Percentiles rank a stretch among this genome's conserved stretches.
These are phyloP conservation scores for Gryganskiella cystojenkinii DNA, from an alignment of 192 early-diverging fungal species.

Conservation along the genomic window DNA sequence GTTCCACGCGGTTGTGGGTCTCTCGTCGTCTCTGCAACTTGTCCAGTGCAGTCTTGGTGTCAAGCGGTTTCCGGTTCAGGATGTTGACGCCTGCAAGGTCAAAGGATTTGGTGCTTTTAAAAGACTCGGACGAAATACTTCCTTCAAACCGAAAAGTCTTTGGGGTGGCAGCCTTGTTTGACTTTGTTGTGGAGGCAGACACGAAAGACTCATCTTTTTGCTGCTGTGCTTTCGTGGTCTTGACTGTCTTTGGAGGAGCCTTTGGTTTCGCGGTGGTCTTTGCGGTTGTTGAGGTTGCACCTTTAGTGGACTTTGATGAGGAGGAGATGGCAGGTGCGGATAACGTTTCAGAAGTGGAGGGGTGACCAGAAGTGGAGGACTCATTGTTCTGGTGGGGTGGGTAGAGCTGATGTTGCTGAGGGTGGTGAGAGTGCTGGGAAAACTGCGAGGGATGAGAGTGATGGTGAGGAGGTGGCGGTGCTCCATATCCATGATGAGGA, in stretches of 20 bases:
- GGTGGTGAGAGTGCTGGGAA: too few relatives aligned
- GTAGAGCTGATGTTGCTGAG: not conserved
- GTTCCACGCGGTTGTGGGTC: conserved; percentile 81
- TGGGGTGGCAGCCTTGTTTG: not conserved
- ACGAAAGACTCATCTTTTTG: too few relatives aligned
- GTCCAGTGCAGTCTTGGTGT: conserved; percentile 25
- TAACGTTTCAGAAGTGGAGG: not conserved
- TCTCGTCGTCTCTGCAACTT: conserved; percentile 71
- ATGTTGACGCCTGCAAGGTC: conserved; percentile 49
- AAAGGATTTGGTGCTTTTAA: conserved; percentile 50
- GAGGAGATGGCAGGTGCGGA: not conserved
- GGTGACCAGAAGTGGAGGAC: not conserved
- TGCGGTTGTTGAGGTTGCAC: not conserved
- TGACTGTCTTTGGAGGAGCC: conserved; percentile 6
- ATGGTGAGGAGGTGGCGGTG: not conserved
- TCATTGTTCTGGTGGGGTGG: not conserved
- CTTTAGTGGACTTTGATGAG: conserved; percentile 8
- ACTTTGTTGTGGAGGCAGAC: too few relatives aligned
- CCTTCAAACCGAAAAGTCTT: conserved; percentile 48
- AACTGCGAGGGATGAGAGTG: too few relatives aligned
- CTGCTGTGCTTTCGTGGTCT: not conserved
- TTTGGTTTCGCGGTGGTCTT: conserved; percentile 10
- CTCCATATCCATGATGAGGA: not conserved
- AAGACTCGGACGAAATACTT: conserved; percentile 42
- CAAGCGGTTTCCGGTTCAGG: conserved; percentile 28